Conservation (phyloP, 2,329 filamentous ascomycete species). For the Epicoccum sorghinum region DNA sequence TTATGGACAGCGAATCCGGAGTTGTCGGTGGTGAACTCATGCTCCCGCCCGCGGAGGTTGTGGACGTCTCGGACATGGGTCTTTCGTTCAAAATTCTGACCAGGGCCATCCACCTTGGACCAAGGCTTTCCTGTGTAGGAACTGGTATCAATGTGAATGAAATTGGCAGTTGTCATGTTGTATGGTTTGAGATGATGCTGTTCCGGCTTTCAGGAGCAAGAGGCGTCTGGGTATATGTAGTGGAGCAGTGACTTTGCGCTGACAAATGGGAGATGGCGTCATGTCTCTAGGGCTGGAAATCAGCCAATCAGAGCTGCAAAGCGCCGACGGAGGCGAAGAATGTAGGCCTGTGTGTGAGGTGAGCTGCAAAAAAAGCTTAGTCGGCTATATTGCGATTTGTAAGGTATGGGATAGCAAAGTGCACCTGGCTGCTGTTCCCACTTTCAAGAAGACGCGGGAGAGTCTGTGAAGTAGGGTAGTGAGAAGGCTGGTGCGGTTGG, state of each 20-base stretch:
- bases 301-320: constrained; percentile 21
- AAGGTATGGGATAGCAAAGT: not conserved
- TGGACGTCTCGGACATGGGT: constrained; percentile 57
- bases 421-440: not conserved
- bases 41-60: constrained; percentile 60
- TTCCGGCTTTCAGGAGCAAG: not conserved
- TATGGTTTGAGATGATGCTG: not conserved
- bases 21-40: constrained; percentile 62
- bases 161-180: constrained; percentile 63
- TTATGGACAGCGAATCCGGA: constrained; percentile 64
- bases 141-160: constrained; percentile 66
- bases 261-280: constrained; percentile 36
- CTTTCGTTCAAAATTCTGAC: constrained; percentile 58
- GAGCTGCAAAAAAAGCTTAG: not conserved
- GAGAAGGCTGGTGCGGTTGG: no score
- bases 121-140: constrained; percentile 63
- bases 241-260: constrained; percentile 22
- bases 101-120: constrained; percentile 68
- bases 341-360: not conserved
- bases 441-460: no score
- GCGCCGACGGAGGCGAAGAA: not conserved
- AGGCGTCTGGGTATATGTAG: constrained; percentile 5
- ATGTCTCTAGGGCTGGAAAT: constrained; percentile 7
- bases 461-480: no score
- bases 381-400: constrained; percentile 6